Base-by-base conservation (phyloP, 2,329 filamentous ascomycete species). In the Gaeumannomyces sp. region DNA sequence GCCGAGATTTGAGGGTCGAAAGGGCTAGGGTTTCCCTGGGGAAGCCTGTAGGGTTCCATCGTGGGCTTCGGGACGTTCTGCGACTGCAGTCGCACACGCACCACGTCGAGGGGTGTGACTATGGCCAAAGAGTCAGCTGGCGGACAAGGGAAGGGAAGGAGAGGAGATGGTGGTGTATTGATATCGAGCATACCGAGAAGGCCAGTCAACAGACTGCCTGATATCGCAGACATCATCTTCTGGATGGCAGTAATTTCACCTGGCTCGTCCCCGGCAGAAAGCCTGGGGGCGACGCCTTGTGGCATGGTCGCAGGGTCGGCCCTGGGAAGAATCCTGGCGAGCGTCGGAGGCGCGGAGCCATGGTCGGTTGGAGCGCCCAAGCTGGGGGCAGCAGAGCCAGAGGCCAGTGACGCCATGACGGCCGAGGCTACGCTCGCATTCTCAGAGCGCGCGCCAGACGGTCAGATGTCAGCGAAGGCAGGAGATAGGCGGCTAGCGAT, bases 81-180 rank as follows among this genome's bases (percentile, higher is more conserved):
- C 1, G 95, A 94, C 77, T 99, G 95, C 64, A 97, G 83, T 67
- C 95, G 92, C 60, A 99, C 92, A 67, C 95, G 92, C 67, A 99
- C 95, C 68, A 99, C 95, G 74, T 99, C 95, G 63, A 99, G 88
- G 60, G 95, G 95, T 6, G 95, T 99, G 38, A 96, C 94, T 96
- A 69, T 61, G 11, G 68, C 63, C 63, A 59, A 64, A 65, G 25
- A 27, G 38, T 56, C 35, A 66, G 63, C 62, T 57, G 64, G n/a
- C 25, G 62, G 50, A 50, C 31, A 19, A n/a, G 38, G 16, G 38
- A 16, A 59, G 29, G 50, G 27, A 19, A 50, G 38, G 6, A 50
- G 5, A 11, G 38, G 19, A 50, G 2, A 62, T 13, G 8, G 31
- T 53, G 35, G 59, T n/a, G 57, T 57, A 53, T 65, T 53, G 60